Percentiles rank a stretch among this genome's conserved stretches.
Conservation (phyloP, 345 rosid genomes). For the Dipteronia sinensis region DNA sequence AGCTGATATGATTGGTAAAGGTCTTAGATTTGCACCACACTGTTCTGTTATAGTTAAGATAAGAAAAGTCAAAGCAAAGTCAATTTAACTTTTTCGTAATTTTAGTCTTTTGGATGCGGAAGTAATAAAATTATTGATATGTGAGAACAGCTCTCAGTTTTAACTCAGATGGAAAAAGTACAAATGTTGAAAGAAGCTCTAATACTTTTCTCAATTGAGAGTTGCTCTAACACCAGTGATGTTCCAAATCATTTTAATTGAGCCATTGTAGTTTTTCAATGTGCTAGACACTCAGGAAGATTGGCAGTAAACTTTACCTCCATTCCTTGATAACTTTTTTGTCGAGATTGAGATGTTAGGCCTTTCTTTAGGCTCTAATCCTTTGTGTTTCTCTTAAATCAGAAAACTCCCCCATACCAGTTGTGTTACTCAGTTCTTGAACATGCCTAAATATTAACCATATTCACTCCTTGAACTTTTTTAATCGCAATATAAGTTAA, state of each 20-base stretch:
- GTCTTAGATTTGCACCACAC: background rate
- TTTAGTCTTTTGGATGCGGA: background rate
- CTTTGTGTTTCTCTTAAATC: background rate
- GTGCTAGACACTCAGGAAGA: background rate
- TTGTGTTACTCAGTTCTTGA: background rate
- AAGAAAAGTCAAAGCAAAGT: background rate
- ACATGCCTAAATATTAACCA: background rate
- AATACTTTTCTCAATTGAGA: background rate
- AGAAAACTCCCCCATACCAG: background rate
- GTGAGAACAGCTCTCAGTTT: background rate
- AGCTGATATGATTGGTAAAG: background rate
- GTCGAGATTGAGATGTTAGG: background rate
- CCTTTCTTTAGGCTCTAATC: background rate
- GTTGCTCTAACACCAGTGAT: background rate
- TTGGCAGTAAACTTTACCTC: background rate
- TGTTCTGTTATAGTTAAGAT: background rate
- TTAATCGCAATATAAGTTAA: background rate
- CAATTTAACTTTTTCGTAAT: background rate
- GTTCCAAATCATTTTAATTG: background rate
- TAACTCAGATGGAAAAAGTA: background rate
- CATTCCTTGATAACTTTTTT: background rate
- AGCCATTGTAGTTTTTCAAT: background rate
- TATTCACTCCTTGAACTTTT: background rate
- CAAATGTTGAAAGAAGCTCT: background rate
- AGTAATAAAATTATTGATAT: background rate